Evolutionary conservation across 1,284 basidiomycete species (phyloP).

Genomic region (Microbotryomycetes sp.): DNA sequence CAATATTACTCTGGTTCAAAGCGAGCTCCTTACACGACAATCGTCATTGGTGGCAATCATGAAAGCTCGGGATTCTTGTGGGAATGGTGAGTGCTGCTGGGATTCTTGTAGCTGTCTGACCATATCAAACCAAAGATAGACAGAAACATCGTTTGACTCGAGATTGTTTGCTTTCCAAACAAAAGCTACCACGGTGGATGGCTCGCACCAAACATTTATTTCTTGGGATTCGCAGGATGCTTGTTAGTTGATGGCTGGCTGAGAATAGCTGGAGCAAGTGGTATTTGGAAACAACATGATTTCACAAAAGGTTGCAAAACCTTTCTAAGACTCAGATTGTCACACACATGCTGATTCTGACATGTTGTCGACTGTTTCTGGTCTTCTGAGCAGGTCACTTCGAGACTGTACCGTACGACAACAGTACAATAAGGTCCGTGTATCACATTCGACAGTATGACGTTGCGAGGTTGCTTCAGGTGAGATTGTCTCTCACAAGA

Average conservation of each 20-base stretch:
- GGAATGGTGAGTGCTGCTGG: slow-evolving; percentile 64
- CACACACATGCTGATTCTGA: not conserved
- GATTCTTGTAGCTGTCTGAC: not conserved
- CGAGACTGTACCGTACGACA: slow-evolving; percentile 63
- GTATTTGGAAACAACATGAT: slow-evolving; percentile 82
- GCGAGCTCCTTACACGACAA: slow-evolving; percentile 75
- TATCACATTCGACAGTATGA: slow-evolving; percentile 90
- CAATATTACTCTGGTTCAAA: slow-evolving; percentile 82
- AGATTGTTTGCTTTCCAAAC: not conserved
- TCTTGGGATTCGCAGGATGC: slow-evolving; percentile 84
- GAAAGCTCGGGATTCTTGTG: slow-evolving; percentile 96
- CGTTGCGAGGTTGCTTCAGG: slow-evolving; percentile 69
- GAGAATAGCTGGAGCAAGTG: slow-evolving; percentile 80
- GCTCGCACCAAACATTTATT: slow-evolving; percentile 96
- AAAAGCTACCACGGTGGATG: slow-evolving; percentile 84
- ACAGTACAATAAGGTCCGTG: slow-evolving; percentile 65
- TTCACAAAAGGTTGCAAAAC: slow-evolving; percentile 58
- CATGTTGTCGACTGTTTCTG: not conserved
- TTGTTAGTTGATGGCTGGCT: slow-evolving; percentile 74
- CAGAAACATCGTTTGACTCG: not conserved
- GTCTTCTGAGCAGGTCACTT: slow-evolving; percentile 52
- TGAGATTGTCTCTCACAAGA: slow-evolving; percentile 44
- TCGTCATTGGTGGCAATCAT: slow-evolving; percentile 97
- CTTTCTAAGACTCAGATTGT: slow-evolving; percentile 13
- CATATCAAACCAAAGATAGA: not conserved